phyloP scores from a whole-genome alignment of 306 rosid species.

The Gastrolobium villosum region DNA sequence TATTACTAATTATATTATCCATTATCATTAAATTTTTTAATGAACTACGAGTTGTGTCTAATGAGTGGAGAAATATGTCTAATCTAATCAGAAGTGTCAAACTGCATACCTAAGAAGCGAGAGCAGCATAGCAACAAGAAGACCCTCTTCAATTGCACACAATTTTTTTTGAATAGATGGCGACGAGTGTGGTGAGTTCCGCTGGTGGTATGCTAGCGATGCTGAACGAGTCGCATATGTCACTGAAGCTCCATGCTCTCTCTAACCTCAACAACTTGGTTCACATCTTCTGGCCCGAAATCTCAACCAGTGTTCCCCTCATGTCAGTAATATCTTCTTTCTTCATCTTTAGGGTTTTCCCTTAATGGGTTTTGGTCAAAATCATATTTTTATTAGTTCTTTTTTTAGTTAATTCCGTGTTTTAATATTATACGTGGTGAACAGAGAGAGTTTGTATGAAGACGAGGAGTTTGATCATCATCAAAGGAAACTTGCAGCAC shows the following conservation, averaged over 20 bases:
- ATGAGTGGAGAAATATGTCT: too few species aligned
- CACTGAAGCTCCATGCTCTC: slow-evolving; percentile 90
- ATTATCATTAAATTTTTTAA: too few species aligned
- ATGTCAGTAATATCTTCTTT: slow-evolving; percentile 61
- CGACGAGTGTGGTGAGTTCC: slow-evolving; percentile 83
- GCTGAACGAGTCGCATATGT: slow-evolving; percentile 87
- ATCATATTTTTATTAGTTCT: too few species aligned
- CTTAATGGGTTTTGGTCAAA: too few species aligned
- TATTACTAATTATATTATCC: too few species aligned
- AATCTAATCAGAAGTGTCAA: too few species aligned
- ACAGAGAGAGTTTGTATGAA: slow-evolving; percentile 95
- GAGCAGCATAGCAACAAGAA: too few species aligned
- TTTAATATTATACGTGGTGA: not conserved
- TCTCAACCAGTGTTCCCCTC: slow-evolving; percentile 94
- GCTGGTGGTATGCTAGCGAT: slow-evolving; percentile 97
- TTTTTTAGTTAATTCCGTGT: too few species aligned
- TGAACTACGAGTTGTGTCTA: too few species aligned
- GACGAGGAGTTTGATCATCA: slow-evolving; percentile 94
- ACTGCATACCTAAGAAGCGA: too few species aligned
- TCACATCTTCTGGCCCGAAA: slow-evolving; percentile 97
- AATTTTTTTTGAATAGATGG: slow-evolving; percentile 43
- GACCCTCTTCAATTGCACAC: too few species aligned
- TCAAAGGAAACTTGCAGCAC: slow-evolving; percentile 92
- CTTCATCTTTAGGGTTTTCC: not conserved
- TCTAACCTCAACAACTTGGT: slow-evolving; percentile 91